These are phyloP conservation scores for Tylopilus sp. DNA, from an alignment of 1,284 basidiomycete species.

Conservation along the genomic window DNA sequence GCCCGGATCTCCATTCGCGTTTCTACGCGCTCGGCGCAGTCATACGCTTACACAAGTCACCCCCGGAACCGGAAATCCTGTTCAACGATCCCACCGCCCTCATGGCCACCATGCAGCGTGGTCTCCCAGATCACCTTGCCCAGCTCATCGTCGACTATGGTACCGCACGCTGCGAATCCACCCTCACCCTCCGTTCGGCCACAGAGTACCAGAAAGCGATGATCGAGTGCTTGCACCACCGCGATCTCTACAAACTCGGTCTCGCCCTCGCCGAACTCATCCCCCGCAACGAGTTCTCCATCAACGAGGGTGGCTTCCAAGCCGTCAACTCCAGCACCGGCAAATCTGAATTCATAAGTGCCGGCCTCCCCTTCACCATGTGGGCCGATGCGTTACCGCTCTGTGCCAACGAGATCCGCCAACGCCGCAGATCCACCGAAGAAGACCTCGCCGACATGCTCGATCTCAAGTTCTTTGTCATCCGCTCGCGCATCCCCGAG, in stretches of 20 bases:
- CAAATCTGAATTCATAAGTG: constrained; percentile 36
- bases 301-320: constrained; percentile 55
- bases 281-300: constrained; percentile 56
- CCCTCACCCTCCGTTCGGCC: constrained; percentile 40
- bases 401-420: constrained; percentile 53
- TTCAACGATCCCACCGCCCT: constrained; percentile 45
- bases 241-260: constrained; percentile 52
- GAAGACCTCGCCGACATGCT: constrained; percentile 56
- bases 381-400: constrained; percentile 56
- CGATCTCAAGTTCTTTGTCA: constrained; percentile 57
- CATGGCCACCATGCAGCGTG: constrained; percentile 38
- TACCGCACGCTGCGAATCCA: constrained; percentile 44
- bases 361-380: constrained; percentile 57
- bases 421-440: constrained; percentile 38
- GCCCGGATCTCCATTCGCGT: constrained; percentile 50
- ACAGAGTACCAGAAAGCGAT: constrained; percentile 53
- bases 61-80: constrained; percentile 45
- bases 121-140: constrained; percentile 48
- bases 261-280: constrained; percentile 49
- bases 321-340: constrained; percentile 44
- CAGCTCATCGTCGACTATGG: constrained; percentile 53
- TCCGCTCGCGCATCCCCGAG: constrained; percentile 44
- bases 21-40: constrained; percentile 51
- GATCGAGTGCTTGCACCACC: constrained; percentile 45
- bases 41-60: constrained; percentile 44